Conservation (phyloP, 352 stramenopile genomes). For the Phytophthora constricta region DNA sequence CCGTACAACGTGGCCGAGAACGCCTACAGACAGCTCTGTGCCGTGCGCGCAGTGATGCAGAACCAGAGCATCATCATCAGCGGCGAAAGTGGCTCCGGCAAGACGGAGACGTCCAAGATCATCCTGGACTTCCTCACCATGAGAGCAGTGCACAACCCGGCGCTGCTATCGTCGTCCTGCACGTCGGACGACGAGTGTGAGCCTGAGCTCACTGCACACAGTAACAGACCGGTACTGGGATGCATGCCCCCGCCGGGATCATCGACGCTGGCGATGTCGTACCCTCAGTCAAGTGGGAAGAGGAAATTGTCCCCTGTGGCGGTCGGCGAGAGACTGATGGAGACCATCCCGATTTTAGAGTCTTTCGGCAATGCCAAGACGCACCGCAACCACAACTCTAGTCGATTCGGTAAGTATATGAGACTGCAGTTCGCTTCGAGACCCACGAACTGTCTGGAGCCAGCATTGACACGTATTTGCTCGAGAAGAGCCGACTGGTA, state of each 20-base stretch:
- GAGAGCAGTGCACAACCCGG: conserved; percentile 58
- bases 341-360: conserved; percentile 93
- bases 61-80: conserved; percentile 96
- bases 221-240: conserved; percentile 26
- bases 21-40: conserved; percentile 84
- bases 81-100: conserved; percentile 93
- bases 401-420: conserved; percentile 94
- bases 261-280: conserved; percentile 68
- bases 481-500: conserved; percentile 87
- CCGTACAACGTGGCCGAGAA: conserved; percentile 88
- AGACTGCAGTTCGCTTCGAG: conserved; percentile 74
- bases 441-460: conserved; percentile 79
- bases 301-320: conserved; percentile 70
- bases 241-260: conserved; percentile 51
- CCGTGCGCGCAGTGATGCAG: conserved; percentile 84
- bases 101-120: conserved; percentile 97
- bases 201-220: conserved; percentile 58
- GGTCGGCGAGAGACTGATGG: conserved; percentile 81
- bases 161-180: conserved; percentile 53
- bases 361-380: conserved; percentile 92
- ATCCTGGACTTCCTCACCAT: conserved; percentile 88
- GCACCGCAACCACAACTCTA: conserved; percentile 91
- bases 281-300: conserved; percentile 64
- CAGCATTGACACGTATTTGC: conserved; percentile 83
- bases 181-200: conserved; percentile 70